Evolutionary conservation across 1,284 basidiomycete species (phyloP).

Genomic region (Ganoderma lucidum): DNA sequence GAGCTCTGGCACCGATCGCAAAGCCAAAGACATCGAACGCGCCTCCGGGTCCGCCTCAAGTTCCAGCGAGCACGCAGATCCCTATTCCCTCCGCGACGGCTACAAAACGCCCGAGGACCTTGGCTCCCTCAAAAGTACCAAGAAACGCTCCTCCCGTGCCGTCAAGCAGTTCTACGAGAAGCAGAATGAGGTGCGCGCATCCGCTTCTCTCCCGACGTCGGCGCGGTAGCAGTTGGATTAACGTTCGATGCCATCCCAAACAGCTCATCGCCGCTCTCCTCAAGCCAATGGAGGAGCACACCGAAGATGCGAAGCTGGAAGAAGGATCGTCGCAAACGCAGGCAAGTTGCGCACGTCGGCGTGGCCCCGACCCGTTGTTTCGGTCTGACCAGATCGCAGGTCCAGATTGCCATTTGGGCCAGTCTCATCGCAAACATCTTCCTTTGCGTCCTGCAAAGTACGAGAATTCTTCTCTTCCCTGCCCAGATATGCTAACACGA

Average conservation of each 20-base stretch:
- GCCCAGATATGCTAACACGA: conserved; percentile 12
- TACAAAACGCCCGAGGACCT: conserved; percentile 18
- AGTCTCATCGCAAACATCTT: conserved; percentile 82
- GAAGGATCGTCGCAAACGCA: conserved; percentile 70
- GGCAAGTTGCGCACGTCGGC: conserved; percentile 49
- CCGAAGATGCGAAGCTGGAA: conserved; percentile 72
- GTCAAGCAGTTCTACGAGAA: conserved; percentile 11
- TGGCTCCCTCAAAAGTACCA: background rate
- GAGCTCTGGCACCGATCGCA: conserved; percentile 10
- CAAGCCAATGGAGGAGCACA: conserved; percentile 90
- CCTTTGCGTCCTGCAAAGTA: conserved; percentile 75
- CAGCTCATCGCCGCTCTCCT: conserved; percentile 85
- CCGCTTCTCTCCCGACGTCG: background rate
- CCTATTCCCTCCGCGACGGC: conserved; percentile 13
- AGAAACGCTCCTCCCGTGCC: background rate
- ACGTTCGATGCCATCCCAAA: background rate
- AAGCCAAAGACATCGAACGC: conserved; percentile 12
- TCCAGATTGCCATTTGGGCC: conserved; percentile 90
- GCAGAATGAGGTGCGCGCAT: conserved; percentile 17
- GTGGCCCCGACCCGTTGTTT: background rate
- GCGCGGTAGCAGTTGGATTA: background rate
- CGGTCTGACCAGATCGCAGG: conserved; percentile 49
- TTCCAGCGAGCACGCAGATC: conserved; percentile 11
- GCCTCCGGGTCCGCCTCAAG: background rate
- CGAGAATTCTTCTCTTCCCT: conserved; percentile 31